Conservation (phyloP, 208 protist species). For the Trypanosoma cruzi region DNA sequence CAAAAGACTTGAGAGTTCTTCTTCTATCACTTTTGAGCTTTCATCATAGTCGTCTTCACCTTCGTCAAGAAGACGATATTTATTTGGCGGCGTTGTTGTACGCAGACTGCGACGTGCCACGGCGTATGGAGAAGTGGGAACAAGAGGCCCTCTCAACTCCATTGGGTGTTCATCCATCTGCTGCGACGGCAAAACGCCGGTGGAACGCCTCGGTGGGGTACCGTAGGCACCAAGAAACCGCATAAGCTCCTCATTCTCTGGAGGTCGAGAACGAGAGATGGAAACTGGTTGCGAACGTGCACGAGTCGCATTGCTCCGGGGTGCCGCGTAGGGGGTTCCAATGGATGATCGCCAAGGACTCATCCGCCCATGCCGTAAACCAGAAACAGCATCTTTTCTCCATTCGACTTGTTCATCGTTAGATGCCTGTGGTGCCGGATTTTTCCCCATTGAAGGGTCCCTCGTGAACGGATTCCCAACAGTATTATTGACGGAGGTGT, state of each 20-base stretch:
- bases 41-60: neutral
- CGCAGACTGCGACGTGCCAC: neutral
- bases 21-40: neutral
- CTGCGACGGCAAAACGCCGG: neutral
- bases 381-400: conserved; percentile 15
- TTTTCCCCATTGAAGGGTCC: neutral
- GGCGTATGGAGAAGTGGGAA: neutral
- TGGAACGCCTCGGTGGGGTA: neutral
- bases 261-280: neutral
- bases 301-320: neutral
- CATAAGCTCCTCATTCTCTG: conserved; percentile 10
- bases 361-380: neutral
- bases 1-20: conserved; percentile 8
- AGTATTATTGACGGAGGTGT: neutral
- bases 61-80: conserved; percentile 17
- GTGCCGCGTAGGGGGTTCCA: conserved; percentile 4
- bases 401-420: neutral
- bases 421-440: neutral
- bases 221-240: conserved; percentile 25
- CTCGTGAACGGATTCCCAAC: no score
- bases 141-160: neutral
- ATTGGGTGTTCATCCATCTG: neutral
- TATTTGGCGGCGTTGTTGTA: neutral
- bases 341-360: conserved; percentile 5
- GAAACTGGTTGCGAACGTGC: conserved; percentile 1